Evolutionary conservation across 768 basidiomycete genomes (phyloP).

Genomic region (Hericium rajendrae): DNA sequence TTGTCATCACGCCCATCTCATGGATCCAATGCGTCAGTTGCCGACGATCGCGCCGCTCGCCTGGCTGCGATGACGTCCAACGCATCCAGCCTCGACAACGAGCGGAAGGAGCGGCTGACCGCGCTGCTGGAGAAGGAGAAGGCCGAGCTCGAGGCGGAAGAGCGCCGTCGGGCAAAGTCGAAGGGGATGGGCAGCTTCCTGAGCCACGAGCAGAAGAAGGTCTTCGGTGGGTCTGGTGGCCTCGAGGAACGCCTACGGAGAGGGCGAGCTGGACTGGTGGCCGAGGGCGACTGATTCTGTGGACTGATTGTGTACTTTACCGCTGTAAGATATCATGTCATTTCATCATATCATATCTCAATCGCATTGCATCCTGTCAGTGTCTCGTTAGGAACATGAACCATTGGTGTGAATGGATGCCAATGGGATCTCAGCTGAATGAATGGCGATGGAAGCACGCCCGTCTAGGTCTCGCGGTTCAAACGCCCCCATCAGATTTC

Average conservation of each 20-base stretch:
- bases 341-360: neutral
- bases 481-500: neutral
- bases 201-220: slow-evolving; percentile 73
- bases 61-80: slow-evolving; percentile 82
- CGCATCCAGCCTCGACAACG: slow-evolving; percentile 54
- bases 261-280: slow-evolving; percentile 62
- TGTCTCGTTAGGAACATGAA: too few species aligned
- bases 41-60: slow-evolving; percentile 66
- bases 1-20: slow-evolving; percentile 9
- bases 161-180: slow-evolving; percentile 53
- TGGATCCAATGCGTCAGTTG: slow-evolving; percentile 8
- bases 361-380: neutral
- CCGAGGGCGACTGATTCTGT: slow-evolving; percentile 42
- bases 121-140: slow-evolving; percentile 68
- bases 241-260: slow-evolving; percentile 72
- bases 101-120: slow-evolving; percentile 66
- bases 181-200: slow-evolving; percentile 78
- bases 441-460: neutral
- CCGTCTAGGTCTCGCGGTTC: neutral
- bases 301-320: neutral
- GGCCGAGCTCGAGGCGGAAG: slow-evolving; percentile 66
- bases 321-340: neutral
- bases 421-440: neutral
- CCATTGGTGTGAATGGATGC: neutral
- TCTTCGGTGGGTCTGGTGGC: slow-evolving; percentile 70